Conservation (phyloP, 495 filamentous ascomycete genomes). For the Cetradonia linearis region DNA sequence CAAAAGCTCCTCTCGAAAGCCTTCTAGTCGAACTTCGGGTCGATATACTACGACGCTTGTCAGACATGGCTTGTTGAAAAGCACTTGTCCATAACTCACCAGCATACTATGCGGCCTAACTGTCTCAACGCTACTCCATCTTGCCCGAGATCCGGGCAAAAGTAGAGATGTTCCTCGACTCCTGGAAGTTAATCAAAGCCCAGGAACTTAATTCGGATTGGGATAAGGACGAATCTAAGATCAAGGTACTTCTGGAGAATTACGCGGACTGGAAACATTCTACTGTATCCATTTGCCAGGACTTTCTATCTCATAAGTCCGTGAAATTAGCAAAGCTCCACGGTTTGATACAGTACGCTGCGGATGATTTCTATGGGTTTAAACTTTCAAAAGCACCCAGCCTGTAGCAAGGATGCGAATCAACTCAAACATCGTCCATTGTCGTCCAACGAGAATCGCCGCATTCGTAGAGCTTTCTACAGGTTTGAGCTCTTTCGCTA, state of each 20-base stretch:
- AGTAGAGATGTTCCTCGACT: neutral
- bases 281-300: neutral
- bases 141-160: neutral
- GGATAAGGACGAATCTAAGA: no score
- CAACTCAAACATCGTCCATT: neutral
- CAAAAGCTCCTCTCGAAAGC: neutral
- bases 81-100: neutral
- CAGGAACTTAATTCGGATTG: neutral
- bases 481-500: neutral
- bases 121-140: neutral
- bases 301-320: neutral
- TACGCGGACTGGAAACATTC: neutral
- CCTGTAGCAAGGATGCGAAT: neutral
- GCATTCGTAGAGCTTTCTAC: neutral
- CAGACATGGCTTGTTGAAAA: neutral
- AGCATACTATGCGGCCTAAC: neutral
- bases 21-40: neutral
- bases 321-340: neutral
- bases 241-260: neutral
- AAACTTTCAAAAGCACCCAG: neutral
- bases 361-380: neutral
- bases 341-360: neutral
- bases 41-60: neutral
- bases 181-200: neutral
- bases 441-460: neutral